phyloP scores from a whole-genome alignment of 495 filamentous ascomycete genomes.

The Penicillium antarcticum region DNA sequence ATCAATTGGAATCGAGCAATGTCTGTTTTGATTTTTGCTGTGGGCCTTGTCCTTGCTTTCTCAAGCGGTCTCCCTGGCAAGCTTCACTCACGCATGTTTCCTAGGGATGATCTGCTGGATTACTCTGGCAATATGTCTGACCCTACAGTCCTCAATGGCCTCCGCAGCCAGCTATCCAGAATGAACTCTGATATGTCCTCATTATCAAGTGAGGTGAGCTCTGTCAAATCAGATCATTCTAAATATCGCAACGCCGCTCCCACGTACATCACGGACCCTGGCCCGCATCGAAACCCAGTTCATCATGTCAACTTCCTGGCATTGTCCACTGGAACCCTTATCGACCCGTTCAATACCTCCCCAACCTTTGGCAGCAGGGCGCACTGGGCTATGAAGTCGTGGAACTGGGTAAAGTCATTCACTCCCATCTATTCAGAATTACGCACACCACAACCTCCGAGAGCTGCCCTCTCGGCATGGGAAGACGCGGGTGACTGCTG shows the following conservation, averaged over 20 bases:
- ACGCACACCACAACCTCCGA: conserved; percentile 16
- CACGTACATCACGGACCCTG: conserved; percentile 11
- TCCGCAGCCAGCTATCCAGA: conserved; percentile 29
- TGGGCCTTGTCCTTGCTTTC: conserved; percentile 9
- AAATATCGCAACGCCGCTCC: conserved; percentile 11
- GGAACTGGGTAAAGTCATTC: neutral
- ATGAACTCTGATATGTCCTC: conserved; percentile 35
- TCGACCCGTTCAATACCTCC: conserved; percentile 35
- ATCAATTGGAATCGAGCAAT: conserved; percentile 5
- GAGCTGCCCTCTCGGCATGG: conserved; percentile 37
- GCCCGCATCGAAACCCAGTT: conserved; percentile 3
- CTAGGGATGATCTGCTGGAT: conserved; percentile 1
- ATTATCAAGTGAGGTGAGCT: conserved; percentile 31
- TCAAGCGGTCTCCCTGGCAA: conserved; percentile 3
- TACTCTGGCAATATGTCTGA: conserved; percentile 21
- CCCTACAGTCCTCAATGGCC: conserved; percentile 21
- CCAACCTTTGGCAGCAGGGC: conserved; percentile 21
- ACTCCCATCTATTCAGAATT: neutral
- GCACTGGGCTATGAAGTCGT: conserved; percentile 3
- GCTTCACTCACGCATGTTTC: conserved; percentile 8
- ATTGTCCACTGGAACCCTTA: conserved; percentile 26
- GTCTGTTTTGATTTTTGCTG: conserved; percentile 7
- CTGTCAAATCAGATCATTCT: conserved; percentile 21
- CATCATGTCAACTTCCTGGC: conserved; percentile 39
- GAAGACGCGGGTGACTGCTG: conserved; percentile 47